Conservation (phyloP, 805 yeast genomes). For the Sugiyamaella marilandica region DNA sequence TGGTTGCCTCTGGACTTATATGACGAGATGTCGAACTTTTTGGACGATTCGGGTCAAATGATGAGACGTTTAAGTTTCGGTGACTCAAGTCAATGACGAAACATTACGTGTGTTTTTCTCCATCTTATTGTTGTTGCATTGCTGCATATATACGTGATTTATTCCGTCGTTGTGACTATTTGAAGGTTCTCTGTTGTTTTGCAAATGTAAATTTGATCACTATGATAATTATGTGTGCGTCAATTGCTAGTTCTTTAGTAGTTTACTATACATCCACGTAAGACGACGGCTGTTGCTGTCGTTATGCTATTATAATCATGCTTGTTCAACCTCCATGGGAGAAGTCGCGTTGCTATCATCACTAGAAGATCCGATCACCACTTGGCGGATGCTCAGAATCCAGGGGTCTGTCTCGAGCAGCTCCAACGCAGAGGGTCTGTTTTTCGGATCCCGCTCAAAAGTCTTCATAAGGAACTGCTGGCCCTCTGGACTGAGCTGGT, state of each 20-base stretch:
- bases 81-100: too few species aligned
- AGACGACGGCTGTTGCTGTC: too few species aligned
- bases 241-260: too few species aligned
- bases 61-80: not conserved
- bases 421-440: slow-evolving; percentile 80
- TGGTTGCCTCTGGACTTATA: too few species aligned
- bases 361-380: slow-evolving; percentile 14
- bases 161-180: too few species aligned
- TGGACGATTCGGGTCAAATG: too few species aligned
- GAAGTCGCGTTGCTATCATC: not conserved
- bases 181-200: too few species aligned
- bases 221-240: too few species aligned
- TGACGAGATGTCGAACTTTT: too few species aligned
- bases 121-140: not conserved
- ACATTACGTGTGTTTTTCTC: not conserved
- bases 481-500: slow-evolving; percentile 75
- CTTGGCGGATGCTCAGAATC: slow-evolving; percentile 41
- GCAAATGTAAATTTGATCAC: too few species aligned
- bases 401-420: slow-evolving; percentile 78
- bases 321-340: not conserved
- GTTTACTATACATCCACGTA: too few species aligned
- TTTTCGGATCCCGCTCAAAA: slow-evolving; percentile 74
- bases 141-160: too few species aligned
- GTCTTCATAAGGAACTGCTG: slow-evolving; percentile 66
- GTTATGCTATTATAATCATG: not conserved